These are phyloP conservation scores for Cutaneotrichosporon sp. DNA, from an alignment of 1,284 basidiomycete genomes.

Conservation along the genomic window DNA sequence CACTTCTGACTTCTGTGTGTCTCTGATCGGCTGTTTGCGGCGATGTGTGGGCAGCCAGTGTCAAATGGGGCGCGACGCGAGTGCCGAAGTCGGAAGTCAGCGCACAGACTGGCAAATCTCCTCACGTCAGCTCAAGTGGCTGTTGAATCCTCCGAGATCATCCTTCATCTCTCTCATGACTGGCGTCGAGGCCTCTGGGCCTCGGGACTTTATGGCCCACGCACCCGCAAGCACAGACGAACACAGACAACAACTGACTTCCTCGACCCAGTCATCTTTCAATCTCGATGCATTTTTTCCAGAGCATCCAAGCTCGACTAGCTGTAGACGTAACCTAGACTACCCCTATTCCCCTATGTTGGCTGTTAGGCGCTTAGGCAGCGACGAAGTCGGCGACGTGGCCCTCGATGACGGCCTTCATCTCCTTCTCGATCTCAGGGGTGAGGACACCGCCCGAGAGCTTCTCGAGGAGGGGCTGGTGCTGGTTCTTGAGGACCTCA, in stretches of 20 bases:
- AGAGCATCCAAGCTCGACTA: slow-evolving; percentile 16
- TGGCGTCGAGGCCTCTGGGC: background rate
- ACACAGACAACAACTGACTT: background rate
- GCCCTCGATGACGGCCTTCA: slow-evolving; percentile 85
- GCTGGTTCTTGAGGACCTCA: slow-evolving; percentile 69
- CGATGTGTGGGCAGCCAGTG: too few species aligned
- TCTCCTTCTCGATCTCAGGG: slow-evolving; percentile 84
- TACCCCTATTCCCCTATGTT: slow-evolving; percentile 8
- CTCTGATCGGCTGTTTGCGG: background rate
- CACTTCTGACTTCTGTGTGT: background rate
- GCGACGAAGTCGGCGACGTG: slow-evolving; percentile 74
- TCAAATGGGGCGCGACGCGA: too few species aligned
- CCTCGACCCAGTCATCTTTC: slow-evolving; percentile 9
- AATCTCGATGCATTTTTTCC: slow-evolving; percentile 27
- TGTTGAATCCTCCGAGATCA: background rate
- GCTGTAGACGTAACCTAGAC: slow-evolving; percentile 6
- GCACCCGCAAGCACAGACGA: background rate
- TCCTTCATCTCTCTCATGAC: background rate
- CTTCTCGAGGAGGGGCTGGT: slow-evolving; percentile 71
- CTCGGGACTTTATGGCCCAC: too few species aligned
- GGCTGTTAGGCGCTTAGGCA: slow-evolving; percentile 42
- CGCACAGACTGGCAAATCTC: background rate
- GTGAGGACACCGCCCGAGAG: slow-evolving; percentile 80
- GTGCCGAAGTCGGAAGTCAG: too few species aligned
- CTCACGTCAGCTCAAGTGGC: background rate